phyloP scores from a whole-genome alignment of 1,139 yeast genomes.

The Wickerhamomyces sp. region DNA sequence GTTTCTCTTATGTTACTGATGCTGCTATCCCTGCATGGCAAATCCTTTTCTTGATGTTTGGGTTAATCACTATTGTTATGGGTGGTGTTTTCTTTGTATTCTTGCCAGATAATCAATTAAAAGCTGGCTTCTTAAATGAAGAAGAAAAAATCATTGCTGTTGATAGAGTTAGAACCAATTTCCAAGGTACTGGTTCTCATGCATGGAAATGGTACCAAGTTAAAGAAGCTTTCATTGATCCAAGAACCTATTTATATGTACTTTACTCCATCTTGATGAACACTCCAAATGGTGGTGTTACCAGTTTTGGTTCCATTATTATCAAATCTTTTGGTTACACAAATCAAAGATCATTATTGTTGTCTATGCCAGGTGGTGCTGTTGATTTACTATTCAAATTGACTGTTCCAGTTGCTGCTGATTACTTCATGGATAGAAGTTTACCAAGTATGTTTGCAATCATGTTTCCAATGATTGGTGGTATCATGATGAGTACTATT shows the following conservation, averaged over 20 bases:
- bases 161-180: slow-evolving; percentile 43
- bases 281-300: slow-evolving; percentile 29
- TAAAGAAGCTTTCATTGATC: slow-evolving; percentile 35
- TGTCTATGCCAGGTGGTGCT: slow-evolving; percentile 37
- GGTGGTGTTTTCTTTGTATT: no score
- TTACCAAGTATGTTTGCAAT: no score
- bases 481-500: no score
- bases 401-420: background rate
- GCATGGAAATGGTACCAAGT: slow-evolving; percentile 51
- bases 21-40: no score
- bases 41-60: no score
- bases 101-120: no score
- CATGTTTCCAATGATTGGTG: no score
- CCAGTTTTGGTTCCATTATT: slow-evolving; percentile 29
- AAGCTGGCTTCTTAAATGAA: slow-evolving; percentile 16
- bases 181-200: slow-evolving; percentile 53
- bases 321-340: slow-evolving; percentile 34
- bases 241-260: slow-evolving; percentile 40
- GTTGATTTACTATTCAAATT: slow-evolving; percentile 26
- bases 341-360: slow-evolving; percentile 34
- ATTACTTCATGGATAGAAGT: no score
- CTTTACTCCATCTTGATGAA: slow-evolving; percentile 11
- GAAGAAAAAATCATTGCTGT: slow-evolving; percentile 48
- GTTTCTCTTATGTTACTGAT: no score
- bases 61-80: no score